phyloP scores from a whole-genome alignment of 2,329 filamentous ascomycete genomes.

The Claviceps capensis region DNA sequence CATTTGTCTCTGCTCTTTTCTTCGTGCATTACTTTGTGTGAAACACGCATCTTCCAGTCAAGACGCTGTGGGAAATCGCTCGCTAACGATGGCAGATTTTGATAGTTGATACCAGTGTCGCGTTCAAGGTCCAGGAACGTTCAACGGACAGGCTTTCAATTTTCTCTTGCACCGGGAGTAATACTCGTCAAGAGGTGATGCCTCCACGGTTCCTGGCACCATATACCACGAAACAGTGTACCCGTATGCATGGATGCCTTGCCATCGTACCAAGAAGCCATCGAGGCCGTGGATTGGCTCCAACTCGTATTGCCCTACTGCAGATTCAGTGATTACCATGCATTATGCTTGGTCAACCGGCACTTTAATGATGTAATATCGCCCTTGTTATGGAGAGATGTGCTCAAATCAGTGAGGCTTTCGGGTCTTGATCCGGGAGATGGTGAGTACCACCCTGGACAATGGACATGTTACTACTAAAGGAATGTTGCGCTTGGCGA shows the following conservation, averaged over 20 bases:
- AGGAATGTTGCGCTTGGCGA: neutral
- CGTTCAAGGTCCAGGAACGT: too few species aligned
- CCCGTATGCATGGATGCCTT: constrained; percentile 15
- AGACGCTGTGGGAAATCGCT: too few species aligned
- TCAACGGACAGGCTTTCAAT: too few species aligned
- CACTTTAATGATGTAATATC: constrained; percentile 36
- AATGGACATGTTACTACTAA: neutral
- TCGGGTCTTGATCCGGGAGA: constrained; percentile 29
- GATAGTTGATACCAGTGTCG: too few species aligned
- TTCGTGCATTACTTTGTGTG: neutral
- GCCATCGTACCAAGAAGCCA: constrained; percentile 42
- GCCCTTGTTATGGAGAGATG: constrained; percentile 38
- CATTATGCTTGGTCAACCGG: constrained; percentile 34
- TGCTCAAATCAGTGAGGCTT: constrained; percentile 25
- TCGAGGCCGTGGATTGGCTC: constrained; percentile 33
- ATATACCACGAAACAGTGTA: neutral
- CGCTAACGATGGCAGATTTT: too few species aligned
- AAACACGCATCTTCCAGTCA: neutral
- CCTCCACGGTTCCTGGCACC: neutral
- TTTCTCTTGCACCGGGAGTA: too few species aligned
- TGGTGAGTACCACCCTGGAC: constrained; percentile 21
- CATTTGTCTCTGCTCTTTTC: neutral
- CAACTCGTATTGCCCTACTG: constrained; percentile 32
- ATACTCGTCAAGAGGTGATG: too few species aligned
- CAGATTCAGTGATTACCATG: constrained; percentile 24